Base-by-base conservation (phyloP, 148 eudicot genomes). In the Spergularia bocconei region DNA sequence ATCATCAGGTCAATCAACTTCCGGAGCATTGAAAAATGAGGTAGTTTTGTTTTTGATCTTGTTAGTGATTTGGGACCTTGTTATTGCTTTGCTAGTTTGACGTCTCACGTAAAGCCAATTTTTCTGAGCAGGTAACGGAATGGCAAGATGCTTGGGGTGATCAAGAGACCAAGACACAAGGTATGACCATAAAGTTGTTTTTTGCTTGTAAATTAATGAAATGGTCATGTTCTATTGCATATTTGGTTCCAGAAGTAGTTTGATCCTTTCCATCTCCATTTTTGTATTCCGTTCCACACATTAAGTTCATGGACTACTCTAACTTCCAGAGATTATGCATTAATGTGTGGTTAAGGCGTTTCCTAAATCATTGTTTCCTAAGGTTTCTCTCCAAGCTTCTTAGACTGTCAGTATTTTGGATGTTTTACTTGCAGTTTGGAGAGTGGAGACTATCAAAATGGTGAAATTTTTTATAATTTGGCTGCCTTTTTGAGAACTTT, bases 141-240 rank as follows among this genome's bases (percentile, higher is more conserved):
- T 81, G 84, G 78, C 81, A 81, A 77, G 84, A 81, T 74, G 84
- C 81, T 54, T 74, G 78, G 81, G 36, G 75, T 52, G 80, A 73
- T 54, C 77, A 69, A 29, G 84, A 81, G 58, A 48, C 52, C 19
- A 63, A 60, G 44, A 60, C 71, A n/a, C 79, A 63, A 74, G 84
- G 84, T 82, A 73, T 54, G 60, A 7, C 33, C 3, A n/a, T 14
- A 20, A 39, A 25, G 13, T 20, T 50, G 9, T 63, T 33, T 16
- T 53, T 15, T 16, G 60, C n/a, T 51, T 65, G 23, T 13, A 53
- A 21, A 39, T 65, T 53, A 6, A 29, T 19, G 16, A 16, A 64
- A 64, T 6, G 1, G n/a, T 0, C 19, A 55, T 55, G 17, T 55
- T n/a, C 59, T 14, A 17, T 15, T 55, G n/a, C 59, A 55, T 55